A percentile compares a stretch with the other conserved stretches of the same genome.
Conservation (phyloP, 805 yeast genomes). For the Ogataea polymorpha region DNA sequence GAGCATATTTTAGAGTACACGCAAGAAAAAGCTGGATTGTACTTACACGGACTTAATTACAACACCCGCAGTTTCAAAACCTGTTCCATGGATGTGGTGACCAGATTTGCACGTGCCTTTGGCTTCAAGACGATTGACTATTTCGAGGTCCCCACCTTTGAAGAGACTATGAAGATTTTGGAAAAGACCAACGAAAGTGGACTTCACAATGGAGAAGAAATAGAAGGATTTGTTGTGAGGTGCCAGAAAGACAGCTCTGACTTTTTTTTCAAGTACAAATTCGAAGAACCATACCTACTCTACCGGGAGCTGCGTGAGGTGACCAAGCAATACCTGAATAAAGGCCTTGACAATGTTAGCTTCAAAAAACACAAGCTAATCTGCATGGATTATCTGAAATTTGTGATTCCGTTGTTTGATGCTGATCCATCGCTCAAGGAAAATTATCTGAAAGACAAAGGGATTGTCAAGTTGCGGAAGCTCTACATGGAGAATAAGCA, state of each 20-base stretch:
- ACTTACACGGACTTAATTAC: slow-evolving; percentile 81
- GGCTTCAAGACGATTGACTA: slow-evolving; percentile 67
- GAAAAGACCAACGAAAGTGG: slow-evolving; percentile 63
- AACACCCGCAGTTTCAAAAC: slow-evolving; percentile 67
- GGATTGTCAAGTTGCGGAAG: slow-evolving; percentile 72
- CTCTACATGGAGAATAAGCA: slow-evolving; percentile 53
- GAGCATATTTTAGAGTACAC: slow-evolving; percentile 85
- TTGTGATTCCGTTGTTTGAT: slow-evolving; percentile 55
- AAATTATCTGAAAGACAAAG: slow-evolving; percentile 53
- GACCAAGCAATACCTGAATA: slow-evolving; percentile 54
- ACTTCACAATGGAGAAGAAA: slow-evolving; percentile 62
- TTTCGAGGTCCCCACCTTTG: slow-evolving; percentile 37
- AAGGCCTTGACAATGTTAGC: slow-evolving; percentile 36
- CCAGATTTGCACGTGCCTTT: slow-evolving; percentile 56
- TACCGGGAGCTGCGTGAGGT: slow-evolving; percentile 90
- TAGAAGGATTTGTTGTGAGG: slow-evolving; percentile 93
- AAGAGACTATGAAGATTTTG: slow-evolving; percentile 47
- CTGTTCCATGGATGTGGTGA: slow-evolving; percentile 56
- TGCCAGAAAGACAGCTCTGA: slow-evolving; percentile 43
- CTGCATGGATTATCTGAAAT: slow-evolving; percentile 66
- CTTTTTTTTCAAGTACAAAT: slow-evolving; percentile 88
- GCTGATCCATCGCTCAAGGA: slow-evolving; percentile 44
- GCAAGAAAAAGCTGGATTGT: slow-evolving; percentile 69
- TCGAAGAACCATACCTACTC: slow-evolving; percentile 90
- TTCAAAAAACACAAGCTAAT: slow-evolving; percentile 52